Conservation (phyloP, 2,329 filamentous ascomycete species). For the Exophiala sideris region DNA sequence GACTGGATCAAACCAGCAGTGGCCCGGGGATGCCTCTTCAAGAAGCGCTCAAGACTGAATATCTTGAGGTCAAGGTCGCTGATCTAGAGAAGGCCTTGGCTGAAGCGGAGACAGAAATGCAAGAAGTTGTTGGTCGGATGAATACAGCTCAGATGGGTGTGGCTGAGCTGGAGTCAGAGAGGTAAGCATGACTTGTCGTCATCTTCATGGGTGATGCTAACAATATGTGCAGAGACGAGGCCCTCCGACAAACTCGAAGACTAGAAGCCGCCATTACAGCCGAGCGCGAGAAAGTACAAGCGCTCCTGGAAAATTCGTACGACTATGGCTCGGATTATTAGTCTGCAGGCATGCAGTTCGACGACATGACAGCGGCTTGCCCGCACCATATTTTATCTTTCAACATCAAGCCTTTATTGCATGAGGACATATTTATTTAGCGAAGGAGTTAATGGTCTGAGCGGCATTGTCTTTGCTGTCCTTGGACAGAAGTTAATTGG, state of each 20-base stretch:
- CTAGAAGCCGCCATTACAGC: constrained; percentile 65
- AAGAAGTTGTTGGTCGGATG: constrained; percentile 77
- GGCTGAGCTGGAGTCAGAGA: constrained; percentile 64
- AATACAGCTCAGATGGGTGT: constrained; percentile 81
- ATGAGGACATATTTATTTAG: background rate
- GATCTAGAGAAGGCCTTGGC: constrained; percentile 80
- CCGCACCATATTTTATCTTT: background rate
- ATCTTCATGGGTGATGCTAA: constrained; percentile 26
- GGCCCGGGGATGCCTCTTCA: constrained; percentile 59
- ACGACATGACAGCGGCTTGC: background rate
- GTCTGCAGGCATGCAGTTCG: background rate
- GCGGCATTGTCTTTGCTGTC: background rate
- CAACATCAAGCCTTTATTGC: background rate
- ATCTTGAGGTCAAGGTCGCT: constrained; percentile 71
- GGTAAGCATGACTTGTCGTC: constrained; percentile 32
- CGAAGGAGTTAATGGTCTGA: background rate
- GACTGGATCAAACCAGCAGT: constrained; percentile 59
- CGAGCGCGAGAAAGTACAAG: constrained; percentile 53
- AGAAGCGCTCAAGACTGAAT: constrained; percentile 69
- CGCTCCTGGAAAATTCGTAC: constrained; percentile 15
- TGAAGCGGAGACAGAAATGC: constrained; percentile 76
- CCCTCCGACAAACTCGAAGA: constrained; percentile 66
- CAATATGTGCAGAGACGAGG: constrained; percentile 58
- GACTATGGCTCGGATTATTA: constrained; percentile 23
- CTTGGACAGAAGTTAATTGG: background rate